These are phyloP conservation scores for Actinomucor elegans DNA, from an alignment of 371 early-diverging fungal species.

Conservation along the genomic window DNA sequence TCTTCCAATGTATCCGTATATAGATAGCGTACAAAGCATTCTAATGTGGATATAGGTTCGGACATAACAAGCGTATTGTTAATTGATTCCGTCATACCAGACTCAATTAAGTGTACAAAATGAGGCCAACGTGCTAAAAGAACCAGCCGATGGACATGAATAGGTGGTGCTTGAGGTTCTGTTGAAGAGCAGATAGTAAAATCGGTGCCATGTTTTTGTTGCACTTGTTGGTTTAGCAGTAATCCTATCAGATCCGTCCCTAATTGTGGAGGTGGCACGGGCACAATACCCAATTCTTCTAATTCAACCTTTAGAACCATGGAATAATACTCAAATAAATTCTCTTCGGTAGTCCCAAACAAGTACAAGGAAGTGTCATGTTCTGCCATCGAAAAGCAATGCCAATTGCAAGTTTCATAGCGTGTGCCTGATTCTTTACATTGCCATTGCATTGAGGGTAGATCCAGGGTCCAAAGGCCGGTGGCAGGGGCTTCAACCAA, in stretches of 20 bases:
- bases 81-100: conserved; percentile 55
- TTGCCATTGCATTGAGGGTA: conserved; percentile 65
- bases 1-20: conserved; percentile 63
- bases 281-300: conserved; percentile 58
- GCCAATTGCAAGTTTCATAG: conserved; percentile 60
- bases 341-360: conserved; percentile 56
- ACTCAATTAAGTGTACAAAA: conserved; percentile 53
- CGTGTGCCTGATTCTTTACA: conserved; percentile 53
- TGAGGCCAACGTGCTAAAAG: conserved; percentile 69
- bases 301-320: conserved; percentile 58
- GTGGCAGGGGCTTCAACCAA: conserved; percentile 33
- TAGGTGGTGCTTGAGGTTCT: conserved; percentile 30
- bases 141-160: conserved; percentile 53
- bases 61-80: conserved; percentile 47
- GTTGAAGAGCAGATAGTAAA: conserved; percentile 53
- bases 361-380: conserved; percentile 56
- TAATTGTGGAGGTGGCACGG: conserved; percentile 55
- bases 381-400: conserved; percentile 65
- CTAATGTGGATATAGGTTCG: conserved; percentile 51
- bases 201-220: conserved; percentile 46
- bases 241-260: conserved; percentile 55
- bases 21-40: conserved; percentile 57
- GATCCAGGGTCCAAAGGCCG: conserved; percentile 66
- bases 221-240: conserved; percentile 36
- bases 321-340: conserved; percentile 63